Conservation (phyloP, 1,284 basidiomycete genomes). For the Trametes polyzona region DNA sequence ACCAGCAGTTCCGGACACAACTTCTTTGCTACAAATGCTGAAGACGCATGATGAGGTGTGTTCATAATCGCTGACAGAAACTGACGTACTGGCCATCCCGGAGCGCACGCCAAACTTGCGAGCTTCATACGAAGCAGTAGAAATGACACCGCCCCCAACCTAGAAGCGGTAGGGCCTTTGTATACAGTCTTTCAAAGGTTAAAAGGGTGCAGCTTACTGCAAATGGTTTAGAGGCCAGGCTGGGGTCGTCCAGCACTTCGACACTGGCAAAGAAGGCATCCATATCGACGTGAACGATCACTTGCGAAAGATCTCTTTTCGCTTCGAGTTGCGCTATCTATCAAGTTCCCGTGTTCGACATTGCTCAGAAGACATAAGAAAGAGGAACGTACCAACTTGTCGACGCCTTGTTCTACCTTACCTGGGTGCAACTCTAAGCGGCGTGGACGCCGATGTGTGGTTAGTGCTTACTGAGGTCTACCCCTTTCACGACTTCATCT, state of each 20-base stretch:
- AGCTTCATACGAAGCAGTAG: slow-evolving; percentile 91
- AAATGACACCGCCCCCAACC: slow-evolving; percentile 80
- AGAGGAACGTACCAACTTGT: slow-evolving; percentile 48
- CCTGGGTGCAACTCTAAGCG: slow-evolving; percentile 35
- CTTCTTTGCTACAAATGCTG: slow-evolving; percentile 89
- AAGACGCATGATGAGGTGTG: slow-evolving; percentile 2
- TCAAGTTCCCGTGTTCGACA: not conserved
- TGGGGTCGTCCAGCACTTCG: slow-evolving; percentile 80
- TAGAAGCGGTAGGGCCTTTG: slow-evolving; percentile 31
- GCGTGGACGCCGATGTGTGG: not conserved
- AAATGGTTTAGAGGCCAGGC: slow-evolving; percentile 83
- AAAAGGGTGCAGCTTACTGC: slow-evolving; percentile 58
- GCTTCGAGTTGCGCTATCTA: slow-evolving; percentile 81
- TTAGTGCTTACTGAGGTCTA: slow-evolving; percentile 58
- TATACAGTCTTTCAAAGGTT: too few species aligned
- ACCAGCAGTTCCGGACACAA: slow-evolving; percentile 92
- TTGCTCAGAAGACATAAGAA: not conserved
- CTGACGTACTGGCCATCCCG: slow-evolving; percentile 79
- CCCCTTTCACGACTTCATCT: slow-evolving; percentile 61
- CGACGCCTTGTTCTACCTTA: slow-evolving; percentile 56
- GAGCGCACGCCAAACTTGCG: slow-evolving; percentile 87
- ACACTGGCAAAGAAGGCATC: slow-evolving; percentile 81
- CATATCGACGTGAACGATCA: slow-evolving; percentile 88
- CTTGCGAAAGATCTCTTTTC: slow-evolving; percentile 79
- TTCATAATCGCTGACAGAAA: not conserved